These are phyloP conservation scores for Solanum bulbocastanum DNA, from an alignment of 257 asterid genomes.

Conservation along the genomic window DNA sequence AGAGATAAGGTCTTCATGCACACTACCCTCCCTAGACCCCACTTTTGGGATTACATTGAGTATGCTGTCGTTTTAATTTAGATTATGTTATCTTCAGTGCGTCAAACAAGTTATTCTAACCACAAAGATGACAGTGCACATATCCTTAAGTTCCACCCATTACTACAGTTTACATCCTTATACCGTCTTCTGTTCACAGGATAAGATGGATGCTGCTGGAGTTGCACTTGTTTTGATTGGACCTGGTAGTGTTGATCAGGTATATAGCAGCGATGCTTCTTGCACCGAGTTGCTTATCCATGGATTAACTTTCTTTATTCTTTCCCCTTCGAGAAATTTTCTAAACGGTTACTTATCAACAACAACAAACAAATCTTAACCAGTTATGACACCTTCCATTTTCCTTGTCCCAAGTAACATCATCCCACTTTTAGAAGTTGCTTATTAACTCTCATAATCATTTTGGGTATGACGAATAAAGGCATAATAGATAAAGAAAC, in stretches of 20 bases:
- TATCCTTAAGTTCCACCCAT: neutral
- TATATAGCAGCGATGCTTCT: constrained; percentile 9
- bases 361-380: neutral
- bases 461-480: neutral
- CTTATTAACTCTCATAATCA: neutral
- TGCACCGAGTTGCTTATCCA: neutral
- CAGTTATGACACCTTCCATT: neutral
- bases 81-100: neutral
- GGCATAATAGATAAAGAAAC: neutral
- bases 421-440: neutral
- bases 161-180: neutral
- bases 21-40: neutral
- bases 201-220: constrained; percentile 87
- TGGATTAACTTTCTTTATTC: neutral
- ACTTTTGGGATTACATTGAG: neutral
- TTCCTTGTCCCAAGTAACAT: neutral
- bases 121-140: neutral
- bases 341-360: neutral
- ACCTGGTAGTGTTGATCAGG: constrained; percentile 95
- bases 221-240: constrained; percentile 90
- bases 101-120: neutral
- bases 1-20: neutral
- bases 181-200: constrained; percentile 39
- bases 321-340: neutral
- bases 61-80: neutral